A percentile compares a stretch with the other conserved stretches of the same genome.
These are phyloP conservation scores for Eremochloa ophiuroides DNA, from an alignment of 176 grass and related monocot genomes.

Conservation along the genomic window DNA sequence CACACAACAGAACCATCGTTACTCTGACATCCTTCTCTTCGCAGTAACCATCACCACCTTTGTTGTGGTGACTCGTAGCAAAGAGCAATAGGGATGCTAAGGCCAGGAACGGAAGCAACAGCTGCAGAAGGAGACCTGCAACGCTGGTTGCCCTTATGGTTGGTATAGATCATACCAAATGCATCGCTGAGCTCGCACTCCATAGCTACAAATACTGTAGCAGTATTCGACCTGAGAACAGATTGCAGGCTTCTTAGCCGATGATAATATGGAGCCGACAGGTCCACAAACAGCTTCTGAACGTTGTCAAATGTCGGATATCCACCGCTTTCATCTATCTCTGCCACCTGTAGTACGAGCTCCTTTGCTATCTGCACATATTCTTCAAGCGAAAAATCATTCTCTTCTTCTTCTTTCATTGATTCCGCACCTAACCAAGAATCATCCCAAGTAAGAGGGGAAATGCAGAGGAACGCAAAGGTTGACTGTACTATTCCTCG, in stretches of 20 bases:
- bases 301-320: background rate
- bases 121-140: background rate
- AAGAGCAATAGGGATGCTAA: background rate
- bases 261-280: background rate
- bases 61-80: background rate
- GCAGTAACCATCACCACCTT: background rate
- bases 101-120: background rate
- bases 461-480: background rate
- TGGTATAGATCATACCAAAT: background rate
- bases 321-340: background rate
- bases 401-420: background rate
- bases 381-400: background rate
- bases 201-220: too few relatives aligned
- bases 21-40: background rate
- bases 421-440: background rate
- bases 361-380: background rate
- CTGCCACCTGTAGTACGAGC: too few relatives aligned
- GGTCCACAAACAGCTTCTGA: background rate
- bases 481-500: fast-evolving
- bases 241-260: fast-evolving
- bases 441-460: fast-evolving
- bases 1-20: background rate
- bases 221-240: too few relatives aligned
- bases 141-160: fast-evolving
- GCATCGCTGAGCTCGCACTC: fast-evolving